Base-by-base conservation (phyloP, 495 filamentous ascomycete species). In the Penicillium bialowiezense region DNA sequence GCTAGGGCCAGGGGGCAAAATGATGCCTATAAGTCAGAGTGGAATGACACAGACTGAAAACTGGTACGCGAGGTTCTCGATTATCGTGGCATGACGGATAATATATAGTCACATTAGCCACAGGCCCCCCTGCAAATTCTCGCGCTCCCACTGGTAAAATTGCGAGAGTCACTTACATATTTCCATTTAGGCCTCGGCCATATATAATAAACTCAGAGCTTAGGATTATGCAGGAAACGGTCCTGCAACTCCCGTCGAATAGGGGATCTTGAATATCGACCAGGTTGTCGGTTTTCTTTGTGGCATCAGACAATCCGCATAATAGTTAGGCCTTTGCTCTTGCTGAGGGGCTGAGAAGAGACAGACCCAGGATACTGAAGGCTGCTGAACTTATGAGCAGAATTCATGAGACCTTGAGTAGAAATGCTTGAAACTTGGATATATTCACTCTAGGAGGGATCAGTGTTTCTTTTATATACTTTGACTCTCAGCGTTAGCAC, bases 281-380 rank as follows among this genome's bases (percentile, higher is more conserved):
- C 15, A 38, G 33, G 23, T 47, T 38, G 21, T 47, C 44, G 23
- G 33, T 38, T 47, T 47, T 17, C 34, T 47, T 47, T 37, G 34
- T 3, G 8, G 24, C 34, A 37, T 47, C 34, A 29, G 23, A 47
- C 1, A 38, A 47, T 47, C 44, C 38, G 23, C 21, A 47, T 47
- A 47, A 38, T 38, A 38, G 34, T 47, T 38, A 47, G 23, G 15
- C 44, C 38, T 47, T 47, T 38, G 12, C 44, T 47, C 23, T 47
- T 8, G 32, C 20, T 38, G 4, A 47, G 34, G 44, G 23, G 23
- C 12, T 38, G 15, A 3, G 18, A 47, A 38, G 44, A 38, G 34
- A 38, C 14, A 47, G 44, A 47, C 14, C 34, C 13, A 8, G 36
- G 21, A 13, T 42, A 5, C 44, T 2, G 23, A 47, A 0, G 18